Base-by-base conservation (phyloP, 1,284 basidiomycete genomes). In the Heliocybe sulcata region DNA sequence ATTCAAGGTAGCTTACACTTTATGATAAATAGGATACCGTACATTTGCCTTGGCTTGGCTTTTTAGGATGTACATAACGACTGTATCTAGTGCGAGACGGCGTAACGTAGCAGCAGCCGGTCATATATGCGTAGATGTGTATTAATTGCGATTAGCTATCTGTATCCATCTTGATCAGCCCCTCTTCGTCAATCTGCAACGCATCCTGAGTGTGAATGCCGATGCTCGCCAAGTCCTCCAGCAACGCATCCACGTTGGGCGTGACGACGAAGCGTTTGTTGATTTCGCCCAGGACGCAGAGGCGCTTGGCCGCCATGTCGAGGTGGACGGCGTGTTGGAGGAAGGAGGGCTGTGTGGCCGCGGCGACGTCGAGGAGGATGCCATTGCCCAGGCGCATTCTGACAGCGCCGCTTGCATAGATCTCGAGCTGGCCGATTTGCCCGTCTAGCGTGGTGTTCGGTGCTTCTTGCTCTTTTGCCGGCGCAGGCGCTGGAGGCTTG, bases 291-390 rank as follows among this genome's bases (percentile, higher is more conserved):
- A 97, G 72, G 4, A 94, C 81, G 35, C 79, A 79, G 12, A 94
- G 72, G 9, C 73, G 74, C 59, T 85, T 85, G 26, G 76, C 72
- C 48, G 68, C 68, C 50, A 72, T 64, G 67, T 97, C 87, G 48
- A 96, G 65, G 60, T 87, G 78, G 49, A 92, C 86, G 6, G 92
- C 85, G 59, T 96, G 92, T 66, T 97, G 92, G 9, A 96, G 77
- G 69, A 97, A 98, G 0, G 91, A 91, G 1, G 91, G 83, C 58
- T 91, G 89, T 8, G 91, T 93, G 16, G 89, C 92, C 11, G 89
- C 83, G 3, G 81, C 83, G 23, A 97, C 93, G 64, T 95, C 88
- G 65, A 94, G 75, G 8, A 94, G 71, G 42, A 93, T 92, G 22
- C 82, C 88, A 59, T 91, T 85, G 4, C 78, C 79, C 35, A 96